phyloP scores from a whole-genome alignment of 371 early-diverging fungal genomes.

The Conidiobolus incongruus region DNA sequence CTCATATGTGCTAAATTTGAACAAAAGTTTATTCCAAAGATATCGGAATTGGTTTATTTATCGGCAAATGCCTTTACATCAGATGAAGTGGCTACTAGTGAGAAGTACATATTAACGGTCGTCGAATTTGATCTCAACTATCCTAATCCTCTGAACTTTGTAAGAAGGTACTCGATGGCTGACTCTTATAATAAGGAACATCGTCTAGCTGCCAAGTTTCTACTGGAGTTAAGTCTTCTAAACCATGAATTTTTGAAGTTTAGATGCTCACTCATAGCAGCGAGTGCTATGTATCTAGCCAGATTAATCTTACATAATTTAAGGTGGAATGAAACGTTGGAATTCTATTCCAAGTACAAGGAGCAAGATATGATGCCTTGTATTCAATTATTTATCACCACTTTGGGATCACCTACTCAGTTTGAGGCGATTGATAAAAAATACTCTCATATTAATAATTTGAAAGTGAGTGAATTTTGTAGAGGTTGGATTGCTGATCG shows the following conservation, averaged over 20 bases:
- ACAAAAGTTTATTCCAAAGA: conserved; percentile 68
- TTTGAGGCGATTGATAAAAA: too few species aligned
- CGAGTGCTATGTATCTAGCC: conserved; percentile 74
- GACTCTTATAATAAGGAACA: conserved; percentile 70
- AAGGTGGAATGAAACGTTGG: conserved; percentile 49
- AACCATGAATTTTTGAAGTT: conserved; percentile 60
- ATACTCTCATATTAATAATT: too few species aligned
- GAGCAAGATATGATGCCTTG: conserved; percentile 33
- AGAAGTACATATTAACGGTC: conserved; percentile 64
- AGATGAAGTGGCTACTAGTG: conserved; percentile 69
- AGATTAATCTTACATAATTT: conserved; percentile 59
- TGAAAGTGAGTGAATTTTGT: too few species aligned
- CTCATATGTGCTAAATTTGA: conserved; percentile 95
- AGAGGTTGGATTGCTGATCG: too few species aligned
- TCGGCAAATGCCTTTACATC: conserved; percentile 50
- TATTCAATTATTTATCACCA: conserved; percentile 40
- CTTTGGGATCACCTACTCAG: conserved; percentile 12
- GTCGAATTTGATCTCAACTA: conserved; percentile 64
- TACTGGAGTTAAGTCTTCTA: conserved; percentile 83
- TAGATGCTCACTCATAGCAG: conserved; percentile 66
- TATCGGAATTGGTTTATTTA: conserved; percentile 61
- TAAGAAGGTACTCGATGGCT: conserved; percentile 72
- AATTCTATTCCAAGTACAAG: conserved; percentile 51
- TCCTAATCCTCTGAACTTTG: conserved; percentile 73
- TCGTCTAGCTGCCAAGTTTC: conserved; percentile 86